Evolutionary conservation across 108 stramenopile genomes (phyloP), one percentile per base, ranked within the genome.

Genomic region (Cyclotella cryptica): DNA sequence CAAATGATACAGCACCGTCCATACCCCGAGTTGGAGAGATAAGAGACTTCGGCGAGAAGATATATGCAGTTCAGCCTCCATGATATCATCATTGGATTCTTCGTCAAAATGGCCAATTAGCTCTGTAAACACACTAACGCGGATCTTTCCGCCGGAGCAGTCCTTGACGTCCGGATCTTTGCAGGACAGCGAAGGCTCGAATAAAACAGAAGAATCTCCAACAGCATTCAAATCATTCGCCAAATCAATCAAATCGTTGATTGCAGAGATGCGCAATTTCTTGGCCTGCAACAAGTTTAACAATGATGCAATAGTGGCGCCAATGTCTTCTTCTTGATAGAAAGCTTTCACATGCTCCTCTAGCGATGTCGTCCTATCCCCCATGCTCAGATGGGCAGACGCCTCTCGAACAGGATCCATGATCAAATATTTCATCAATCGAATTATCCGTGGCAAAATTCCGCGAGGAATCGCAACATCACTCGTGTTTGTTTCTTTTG

Each of bases 221-320:
- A 83, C 43, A 26, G 49, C 63, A 47, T 73, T 69, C 67, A 83
- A 57, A 72, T 77, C 72, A 58, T 83, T 63, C 17, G 67, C 66
- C 17, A 83, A 41, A 24, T 49, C 47, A 26, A 83, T 72, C 76
- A 83, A 74, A 69, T 83, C 82, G 28, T 55, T 29, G 0, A 72
- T 62, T 39, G 82, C 82, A 39, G 19, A 45, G n/a, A 59, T 28
- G 24, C 63, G 28, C 19, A 43, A 42, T 13, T 62, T 30, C 19
- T 75, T 24, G 21, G 58, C 59, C n/a, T n/a, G n/a, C 10, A 70
- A 39, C 7, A 83, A 30, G 42, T 65, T 42, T 8, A 83, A 39
- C 40, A 83, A 40, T 22, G 51, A 27, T 15, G 76, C 75, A 22
- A 83, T 77, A 26, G 76, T 77, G 15, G 71, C 41, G 11, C 76